These are phyloP conservation scores for Plasmodium malariae DNA, from an alignment of 169 alveolate species.

Conservation along the genomic window DNA sequence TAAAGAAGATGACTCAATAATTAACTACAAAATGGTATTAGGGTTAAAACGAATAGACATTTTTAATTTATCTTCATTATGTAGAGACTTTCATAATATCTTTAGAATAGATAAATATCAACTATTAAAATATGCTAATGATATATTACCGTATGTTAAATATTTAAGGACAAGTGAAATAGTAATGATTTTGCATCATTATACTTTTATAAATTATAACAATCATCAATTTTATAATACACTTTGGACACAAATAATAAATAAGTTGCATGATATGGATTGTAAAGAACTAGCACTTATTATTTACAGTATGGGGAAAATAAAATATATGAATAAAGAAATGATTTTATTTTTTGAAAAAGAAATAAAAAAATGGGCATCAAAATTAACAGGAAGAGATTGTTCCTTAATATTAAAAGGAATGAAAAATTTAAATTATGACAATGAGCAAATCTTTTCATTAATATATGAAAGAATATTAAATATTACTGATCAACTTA, in stretches of 20 bases:
- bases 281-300: constrained; percentile 74
- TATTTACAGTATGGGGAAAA: constrained; percentile 77
- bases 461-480: constrained; percentile 45
- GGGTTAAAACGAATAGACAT: constrained; percentile 67
- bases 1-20: constrained; percentile 35
- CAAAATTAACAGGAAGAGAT: constrained; percentile 66
- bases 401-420: constrained; percentile 76
- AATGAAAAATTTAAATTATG: constrained; percentile 34
- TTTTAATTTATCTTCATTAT: constrained; percentile 60
- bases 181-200: constrained; percentile 75
- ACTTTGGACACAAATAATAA: constrained; percentile 38
- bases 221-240: constrained; percentile 47
- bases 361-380: constrained; percentile 73
- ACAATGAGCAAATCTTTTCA: constrained; percentile 22
- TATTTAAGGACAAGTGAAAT: constrained; percentile 75
- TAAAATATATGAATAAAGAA: constrained; percentile 67
- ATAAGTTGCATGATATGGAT: constrained; percentile 60
- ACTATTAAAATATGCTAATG: constrained; percentile 64
- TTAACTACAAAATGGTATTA: constrained; percentile 70
- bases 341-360: constrained; percentile 63
- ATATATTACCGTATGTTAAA: constrained; percentile 62
- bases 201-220: constrained; percentile 56
- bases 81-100: constrained; percentile 77
- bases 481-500: constrained; percentile 24
- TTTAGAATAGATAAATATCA: constrained; percentile 65